A percentile compares a stretch with the other conserved stretches of the same genome.
Conservation (phyloP, 371 early-diverging fungal species). For the Mortierella sp. region DNA sequence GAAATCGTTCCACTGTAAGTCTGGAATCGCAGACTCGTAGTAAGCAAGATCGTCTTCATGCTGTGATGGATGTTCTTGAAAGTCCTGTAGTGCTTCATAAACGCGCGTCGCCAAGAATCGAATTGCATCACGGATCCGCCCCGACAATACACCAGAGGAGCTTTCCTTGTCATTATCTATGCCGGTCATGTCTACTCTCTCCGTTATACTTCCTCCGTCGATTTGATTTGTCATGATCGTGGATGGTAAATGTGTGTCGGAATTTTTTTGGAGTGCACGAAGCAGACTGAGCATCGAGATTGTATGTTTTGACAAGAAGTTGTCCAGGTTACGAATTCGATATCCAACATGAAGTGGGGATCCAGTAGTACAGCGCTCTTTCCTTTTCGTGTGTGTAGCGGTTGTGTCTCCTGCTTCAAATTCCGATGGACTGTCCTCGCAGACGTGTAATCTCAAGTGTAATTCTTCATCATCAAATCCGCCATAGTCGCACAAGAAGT, state of each 20-base stretch:
- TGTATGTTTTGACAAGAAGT: conserved; percentile 10
- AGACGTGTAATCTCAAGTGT: conserved; percentile 15
- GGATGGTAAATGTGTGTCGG: neutral
- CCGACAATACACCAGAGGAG: neutral
- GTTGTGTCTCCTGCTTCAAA: neutral
- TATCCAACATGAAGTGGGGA: neutral
- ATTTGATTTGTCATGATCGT: neutral
- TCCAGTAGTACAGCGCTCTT: neutral
- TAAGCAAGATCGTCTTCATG: conserved; percentile 48
- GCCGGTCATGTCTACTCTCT: neutral
- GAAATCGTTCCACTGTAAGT: conserved; percentile 10
- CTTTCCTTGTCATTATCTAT: neutral
- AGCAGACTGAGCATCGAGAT: conserved; percentile 35
- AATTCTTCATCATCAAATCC: neutral
- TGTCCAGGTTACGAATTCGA: conserved; percentile 9
- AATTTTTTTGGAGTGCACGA: conserved; percentile 19
- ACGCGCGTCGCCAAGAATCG: conserved; percentile 19
- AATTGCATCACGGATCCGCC: conserved; percentile 16
- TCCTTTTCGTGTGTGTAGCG: neutral
- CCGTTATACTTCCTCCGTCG: neutral
- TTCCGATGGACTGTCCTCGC: neutral
- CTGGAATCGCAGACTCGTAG: neutral
- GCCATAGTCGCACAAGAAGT: conserved; percentile 38
- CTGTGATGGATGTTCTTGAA: conserved; percentile 6
- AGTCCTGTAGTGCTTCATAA: conserved; percentile 11